Evolutionary conservation across 352 stramenopile genomes (phyloP), one percentile per base, ranked within the genome.

Genomic region (Saprolegnia parasitica): DNA sequence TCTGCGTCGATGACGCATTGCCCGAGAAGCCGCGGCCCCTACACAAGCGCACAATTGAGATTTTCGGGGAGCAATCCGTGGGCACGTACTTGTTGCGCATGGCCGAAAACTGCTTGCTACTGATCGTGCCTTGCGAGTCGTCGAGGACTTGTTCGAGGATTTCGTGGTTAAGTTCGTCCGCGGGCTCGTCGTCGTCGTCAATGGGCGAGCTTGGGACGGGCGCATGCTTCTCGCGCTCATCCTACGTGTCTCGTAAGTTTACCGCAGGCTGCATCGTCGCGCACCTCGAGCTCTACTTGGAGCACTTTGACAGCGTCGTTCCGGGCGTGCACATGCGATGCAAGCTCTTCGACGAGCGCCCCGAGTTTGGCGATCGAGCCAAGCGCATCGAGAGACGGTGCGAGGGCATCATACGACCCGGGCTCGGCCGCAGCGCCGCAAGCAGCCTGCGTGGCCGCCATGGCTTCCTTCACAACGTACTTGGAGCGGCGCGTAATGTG

Each of bases 161-260:
- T 42, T 70, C 63, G 15, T 52, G 63, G 63, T 70, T 70, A 18
- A 70, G 39, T 62, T 70, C 63, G 0, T 70, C 73, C 4, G 75
- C 79, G 71, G 85, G 77, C 73, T 86, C 77, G 74, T 87, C 80
- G 29, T 78, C 84, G 63, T 71, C 76, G 66, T 70, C 71, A 4
- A 46, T 40, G 24, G 65, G 65, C n/a, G 70, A 79, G 46, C 64
- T 62, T 13, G 73, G 65, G 35, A 29, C 65, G 18, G 61, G 46
- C 52, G 47, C 55, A 42, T 78, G 73, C 56, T 77, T 82, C 72
- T 81, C 79, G 66, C 78, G 71, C 26, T 49, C 71, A 13, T 74
- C 68, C 35, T 60, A 24, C 52, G 32, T 2, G 24, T 8, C 4
- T n/a, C 3, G 3, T 49, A 24, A 60, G 52, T 20, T 60, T 60